These are phyloP conservation scores for Lathyrus sativus DNA, from an alignment of 306 rosid species.

Conservation along the genomic window DNA sequence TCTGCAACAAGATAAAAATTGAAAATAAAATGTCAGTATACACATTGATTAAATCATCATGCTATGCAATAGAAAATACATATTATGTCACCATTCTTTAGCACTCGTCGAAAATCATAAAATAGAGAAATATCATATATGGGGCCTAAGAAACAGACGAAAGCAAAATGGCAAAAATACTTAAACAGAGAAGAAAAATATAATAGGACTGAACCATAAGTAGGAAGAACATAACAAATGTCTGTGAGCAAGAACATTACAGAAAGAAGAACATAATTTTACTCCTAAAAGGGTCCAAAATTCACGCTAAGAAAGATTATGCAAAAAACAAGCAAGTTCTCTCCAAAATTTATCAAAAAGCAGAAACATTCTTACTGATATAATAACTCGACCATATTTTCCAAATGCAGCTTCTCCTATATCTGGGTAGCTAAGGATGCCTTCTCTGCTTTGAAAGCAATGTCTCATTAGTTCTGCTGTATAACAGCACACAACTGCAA, in stretches of 20 bases:
- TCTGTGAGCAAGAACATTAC: too few species aligned
- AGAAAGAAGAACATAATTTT: too few species aligned
- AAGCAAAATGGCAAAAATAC: too few species aligned
- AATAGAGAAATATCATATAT: background rate
- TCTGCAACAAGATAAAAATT: conserved; percentile 54
- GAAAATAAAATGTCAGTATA: conserved; percentile 38
- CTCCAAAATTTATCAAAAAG: background rate
- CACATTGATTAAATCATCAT: background rate
- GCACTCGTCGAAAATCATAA: background rate
- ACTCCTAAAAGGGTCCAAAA: too few species aligned
- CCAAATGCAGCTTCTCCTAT: conserved; percentile 92
- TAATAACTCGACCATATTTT: conserved; percentile 61
- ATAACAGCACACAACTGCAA: conserved; percentile 74
- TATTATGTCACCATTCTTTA: background rate
- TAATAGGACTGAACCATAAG: too few species aligned
- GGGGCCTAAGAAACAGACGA: too few species aligned
- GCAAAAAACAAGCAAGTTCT: background rate
- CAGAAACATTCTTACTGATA: conserved; percentile 55
- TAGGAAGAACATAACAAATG: too few species aligned
- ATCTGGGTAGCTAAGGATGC: conserved; percentile 69
- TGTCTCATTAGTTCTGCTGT: conserved; percentile 78
- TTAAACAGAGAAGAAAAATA: too few species aligned
- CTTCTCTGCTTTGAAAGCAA: conserved; percentile 73
- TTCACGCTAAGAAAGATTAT: background rate
- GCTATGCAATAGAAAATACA: background rate